A percentile compares a stretch with the other conserved stretches of the same genome.
Evolutionary conservation across 2,329 filamentous ascomycete species (phyloP).

Genomic region (Microcyclosporella mali): DNA sequence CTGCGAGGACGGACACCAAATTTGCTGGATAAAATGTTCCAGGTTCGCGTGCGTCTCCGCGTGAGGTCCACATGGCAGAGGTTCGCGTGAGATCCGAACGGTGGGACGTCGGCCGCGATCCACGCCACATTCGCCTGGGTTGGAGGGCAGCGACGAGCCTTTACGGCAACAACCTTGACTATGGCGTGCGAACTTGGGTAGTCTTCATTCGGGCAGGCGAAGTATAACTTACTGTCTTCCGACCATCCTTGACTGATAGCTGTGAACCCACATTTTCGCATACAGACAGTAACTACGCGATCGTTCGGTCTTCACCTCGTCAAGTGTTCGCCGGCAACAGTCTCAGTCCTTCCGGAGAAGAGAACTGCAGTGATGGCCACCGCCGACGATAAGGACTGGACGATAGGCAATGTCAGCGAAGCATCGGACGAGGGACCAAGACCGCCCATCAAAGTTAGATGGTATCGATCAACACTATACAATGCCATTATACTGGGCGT

Average conservation of each 20-base stretch:
- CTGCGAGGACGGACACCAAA: no score
- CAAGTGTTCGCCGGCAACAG: no score
- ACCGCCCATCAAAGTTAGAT: slow-evolving; percentile 20
- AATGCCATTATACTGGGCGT: slow-evolving; percentile 66
- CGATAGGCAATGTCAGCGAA: slow-evolving; percentile 8
- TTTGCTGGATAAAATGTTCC: background rate
- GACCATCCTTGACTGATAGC: no score
- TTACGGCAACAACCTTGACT: slow-evolving; percentile 6
- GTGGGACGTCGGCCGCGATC: no score
- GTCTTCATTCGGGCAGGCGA: no score
- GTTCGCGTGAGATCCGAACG: no score
- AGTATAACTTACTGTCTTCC: no score
- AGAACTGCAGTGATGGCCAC: slow-evolving; percentile 6
- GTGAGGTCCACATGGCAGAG: slow-evolving; percentile 7
- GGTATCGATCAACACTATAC: slow-evolving; percentile 66
- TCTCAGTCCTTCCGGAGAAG: no score
- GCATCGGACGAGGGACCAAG: slow-evolving; percentile 4
- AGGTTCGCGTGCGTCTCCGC: slow-evolving; percentile 8
- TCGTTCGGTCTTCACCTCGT: no score
- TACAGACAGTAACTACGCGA: no score
- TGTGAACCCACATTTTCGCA: no score
- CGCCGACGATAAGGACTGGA: slow-evolving; percentile 9
- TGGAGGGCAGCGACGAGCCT: background rate
- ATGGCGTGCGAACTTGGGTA: slow-evolving; percentile 11
- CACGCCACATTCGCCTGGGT: no score